Conservation (phyloP, 31 red algal genomes). For the Odonthalia washingtoniensis region DNA sequence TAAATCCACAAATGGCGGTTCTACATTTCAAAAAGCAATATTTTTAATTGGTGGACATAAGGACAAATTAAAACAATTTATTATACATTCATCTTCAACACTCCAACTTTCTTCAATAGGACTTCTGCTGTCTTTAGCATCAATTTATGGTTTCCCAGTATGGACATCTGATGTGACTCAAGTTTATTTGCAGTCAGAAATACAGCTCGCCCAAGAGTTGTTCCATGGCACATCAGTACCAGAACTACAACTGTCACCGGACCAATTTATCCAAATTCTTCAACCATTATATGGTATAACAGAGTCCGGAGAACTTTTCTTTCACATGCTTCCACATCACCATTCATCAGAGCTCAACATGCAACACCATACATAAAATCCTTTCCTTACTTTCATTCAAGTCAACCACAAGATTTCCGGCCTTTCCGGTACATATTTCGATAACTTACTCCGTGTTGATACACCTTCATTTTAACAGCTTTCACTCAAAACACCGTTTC, state of each 20-base stretch:
- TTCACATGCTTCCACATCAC: slow-evolving; percentile 19
- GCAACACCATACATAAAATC: slow-evolving; percentile 20
- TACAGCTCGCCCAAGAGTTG: slow-evolving; percentile 33
- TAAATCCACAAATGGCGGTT: too few relatives aligned
- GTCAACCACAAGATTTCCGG: slow-evolving; percentile 1
- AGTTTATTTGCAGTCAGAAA: slow-evolving; percentile 53
- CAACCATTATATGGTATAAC: too few relatives aligned
- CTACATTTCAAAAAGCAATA: too few relatives aligned
- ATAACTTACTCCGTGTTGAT: too few relatives aligned
- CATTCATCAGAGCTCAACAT: slow-evolving; percentile 31
- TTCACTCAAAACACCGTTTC: neutral
- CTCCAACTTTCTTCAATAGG: slow-evolving; percentile 43
- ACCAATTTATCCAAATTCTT: slow-evolving; percentile 37
- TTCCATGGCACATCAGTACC: slow-evolving; percentile 36
- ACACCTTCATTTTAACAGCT: slow-evolving; percentile 28
- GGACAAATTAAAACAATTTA: slow-evolving; percentile 36
- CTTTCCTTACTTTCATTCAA: slow-evolving; percentile 14
- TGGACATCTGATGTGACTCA: slow-evolving; percentile 49
- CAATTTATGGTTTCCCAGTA: slow-evolving; percentile 25
- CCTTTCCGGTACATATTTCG: slow-evolving; percentile 22
- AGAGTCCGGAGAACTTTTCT: slow-evolving; percentile 34
- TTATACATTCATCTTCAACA: slow-evolving; percentile 38
- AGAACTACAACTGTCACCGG: too few relatives aligned
- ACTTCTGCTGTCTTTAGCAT: slow-evolving; percentile 32
- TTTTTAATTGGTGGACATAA: slow-evolving; percentile 45